phyloP scores from a whole-genome alignment of 2,329 filamentous ascomycete species.

The Colletotrichum coccodes region DNA sequence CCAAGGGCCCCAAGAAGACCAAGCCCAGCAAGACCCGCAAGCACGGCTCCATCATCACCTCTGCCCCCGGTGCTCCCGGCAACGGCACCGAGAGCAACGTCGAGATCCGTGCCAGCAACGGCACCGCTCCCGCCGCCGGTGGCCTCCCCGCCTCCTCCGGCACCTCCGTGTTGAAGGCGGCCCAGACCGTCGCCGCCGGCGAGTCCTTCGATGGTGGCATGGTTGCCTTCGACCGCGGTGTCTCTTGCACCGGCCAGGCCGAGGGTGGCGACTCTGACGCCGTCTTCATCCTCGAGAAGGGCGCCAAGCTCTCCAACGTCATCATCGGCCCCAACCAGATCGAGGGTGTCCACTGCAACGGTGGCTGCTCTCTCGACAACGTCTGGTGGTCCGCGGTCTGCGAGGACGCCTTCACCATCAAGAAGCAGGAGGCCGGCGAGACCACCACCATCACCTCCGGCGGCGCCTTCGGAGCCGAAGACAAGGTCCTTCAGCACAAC shows the following conservation, averaged over 20 bases:
- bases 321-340: conserved; percentile 56
- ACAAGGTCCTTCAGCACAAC: conserved; percentile 35
- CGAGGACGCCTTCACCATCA: conserved; percentile 47
- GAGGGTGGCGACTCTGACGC: conserved; percentile 56
- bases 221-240: conserved; percentile 49
- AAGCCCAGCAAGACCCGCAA: conserved; percentile 17
- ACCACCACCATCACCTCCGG: conserved; percentile 28
- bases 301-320: conserved; percentile 55
- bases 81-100: conserved; percentile 2
- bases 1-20: conserved; percentile 16
- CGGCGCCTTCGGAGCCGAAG: conserved; percentile 21
- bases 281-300: conserved; percentile 52
- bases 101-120: conserved; percentile 5
- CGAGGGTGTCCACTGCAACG: conserved; percentile 58
- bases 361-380: conserved; percentile 51
- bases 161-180: conserved; percentile 35
- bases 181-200: conserved; percentile 41
- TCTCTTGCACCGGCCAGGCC: conserved; percentile 51
- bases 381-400: conserved; percentile 52
- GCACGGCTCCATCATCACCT: conserved; percentile 23
- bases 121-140: conserved; percentile 30
- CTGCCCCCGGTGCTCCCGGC: conserved; percentile 1
- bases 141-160: conserved; percentile 40
- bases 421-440: conserved; percentile 39
- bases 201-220: conserved; percentile 42